phyloP scores from a whole-genome alignment of 139 green algal genomes.

The Monoraphidium neglectum region DNA sequence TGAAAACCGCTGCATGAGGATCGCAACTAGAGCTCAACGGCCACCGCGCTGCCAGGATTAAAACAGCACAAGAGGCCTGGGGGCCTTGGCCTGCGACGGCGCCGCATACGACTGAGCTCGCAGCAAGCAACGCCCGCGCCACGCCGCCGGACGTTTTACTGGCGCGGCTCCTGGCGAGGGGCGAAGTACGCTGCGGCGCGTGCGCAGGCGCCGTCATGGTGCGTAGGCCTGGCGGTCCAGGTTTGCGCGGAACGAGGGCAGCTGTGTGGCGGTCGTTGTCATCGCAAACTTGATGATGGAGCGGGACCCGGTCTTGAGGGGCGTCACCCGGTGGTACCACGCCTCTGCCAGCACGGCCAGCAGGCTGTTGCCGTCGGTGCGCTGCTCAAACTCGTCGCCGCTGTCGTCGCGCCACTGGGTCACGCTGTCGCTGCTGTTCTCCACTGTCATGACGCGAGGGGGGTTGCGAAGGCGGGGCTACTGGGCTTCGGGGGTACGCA shows the following conservation, averaged over 20 bases:
- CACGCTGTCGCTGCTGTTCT: conserved; percentile 30
- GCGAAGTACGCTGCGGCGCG: too few relatives aligned
- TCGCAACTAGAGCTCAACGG: too few relatives aligned
- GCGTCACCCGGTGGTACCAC: conserved; percentile 29
- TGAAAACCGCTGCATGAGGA: too few relatives aligned
- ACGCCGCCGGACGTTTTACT: too few relatives aligned
- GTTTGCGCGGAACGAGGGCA: conserved; percentile 26
- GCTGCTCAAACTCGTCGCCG: conserved; percentile 5
- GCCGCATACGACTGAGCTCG: too few relatives aligned
- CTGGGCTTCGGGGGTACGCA: too few relatives aligned
- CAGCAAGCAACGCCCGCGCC: too few relatives aligned
- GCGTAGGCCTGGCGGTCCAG: conserved; percentile 12
- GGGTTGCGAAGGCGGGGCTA: too few relatives aligned
- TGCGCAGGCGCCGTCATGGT: background rate
- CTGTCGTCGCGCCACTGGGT: conserved; percentile 28
- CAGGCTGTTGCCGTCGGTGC: conserved; percentile 18
- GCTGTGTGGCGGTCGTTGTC: conserved; percentile 12
- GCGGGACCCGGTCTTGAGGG: conserved; percentile 1
- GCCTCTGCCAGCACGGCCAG: conserved; percentile 24
- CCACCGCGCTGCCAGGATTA: too few relatives aligned
- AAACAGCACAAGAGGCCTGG: too few relatives aligned
- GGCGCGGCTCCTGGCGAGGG: too few relatives aligned
- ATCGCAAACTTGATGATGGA: conserved; percentile 26
- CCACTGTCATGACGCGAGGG: background rate
- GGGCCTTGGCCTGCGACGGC: too few relatives aligned